Evolutionary conservation across 176 grass and related monocot genomes (phyloP), one percentile per base, ranked within the genome.

Genomic region (Chrysopogon serrulatus): DNA sequence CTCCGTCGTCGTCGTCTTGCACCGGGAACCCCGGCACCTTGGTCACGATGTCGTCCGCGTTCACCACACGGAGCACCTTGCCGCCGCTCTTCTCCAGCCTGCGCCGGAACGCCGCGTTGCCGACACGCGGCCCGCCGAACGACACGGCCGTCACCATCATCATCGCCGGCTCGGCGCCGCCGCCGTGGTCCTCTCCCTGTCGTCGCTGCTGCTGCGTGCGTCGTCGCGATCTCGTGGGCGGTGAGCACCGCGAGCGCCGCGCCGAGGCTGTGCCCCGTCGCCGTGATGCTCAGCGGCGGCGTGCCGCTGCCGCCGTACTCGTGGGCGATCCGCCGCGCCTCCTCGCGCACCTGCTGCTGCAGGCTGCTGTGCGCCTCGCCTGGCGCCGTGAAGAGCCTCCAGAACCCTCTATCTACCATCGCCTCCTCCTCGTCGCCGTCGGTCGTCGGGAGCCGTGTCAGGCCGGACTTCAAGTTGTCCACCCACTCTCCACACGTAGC

Each of bases 191-290:
- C 7, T 8, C 5, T 40, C 9, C 7, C 35, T 56, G 8, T 6
- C 47, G 4, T 75, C 14, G 76, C 3, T 41, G 51, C 15, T 34
- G 30, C n/a, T 11, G 15, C 17, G 23, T 41, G 5, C 1, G 68
- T 8, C 0, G 74, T 82, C 7, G 73, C 42, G 67, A 90, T 79
- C 31, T 90, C 91, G 77, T 93, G 67, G 4, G 87, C 91, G 14
- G 91, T 79, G 66, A 90, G 91, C 54, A 93, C 87, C 0, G 87
- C 87, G 33, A 90, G 85, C 23, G 91, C 91, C 8, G 82, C 87
- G 27, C 87, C 85, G 54, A 93, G 84, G 87, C 91, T 90, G 82
- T 93, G 91, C 16, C 87, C 87, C 23, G 91, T 90, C 23, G 79
- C 26, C 10, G 87, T 93, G 32, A 93, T 28, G 85, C 91, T 93